Percentiles rank a stretch among this genome's conserved stretches.
Evolutionary conservation across 2,329 filamentous ascomycete species (phyloP).

Genomic region (Ophiosphaerella narmari): DNA sequence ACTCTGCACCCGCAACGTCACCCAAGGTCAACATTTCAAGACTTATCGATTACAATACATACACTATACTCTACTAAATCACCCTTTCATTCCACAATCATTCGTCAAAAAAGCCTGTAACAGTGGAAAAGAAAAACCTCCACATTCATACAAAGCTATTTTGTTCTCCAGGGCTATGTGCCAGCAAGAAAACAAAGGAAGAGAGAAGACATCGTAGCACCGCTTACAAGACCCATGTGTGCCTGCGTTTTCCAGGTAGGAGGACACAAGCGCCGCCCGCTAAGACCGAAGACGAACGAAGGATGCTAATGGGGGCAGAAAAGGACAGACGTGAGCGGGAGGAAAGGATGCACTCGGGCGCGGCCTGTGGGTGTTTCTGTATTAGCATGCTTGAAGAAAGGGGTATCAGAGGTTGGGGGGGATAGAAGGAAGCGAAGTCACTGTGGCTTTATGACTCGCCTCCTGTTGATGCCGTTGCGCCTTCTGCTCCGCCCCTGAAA

Average conservation of each 20-base stretch:
- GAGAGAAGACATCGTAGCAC: too few species aligned
- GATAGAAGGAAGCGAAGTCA: slow-evolving; percentile 8
- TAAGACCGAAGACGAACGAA: slow-evolving; percentile 29
- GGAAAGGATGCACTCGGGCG: slow-evolving; percentile 2
- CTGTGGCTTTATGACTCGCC: slow-evolving; percentile 41
- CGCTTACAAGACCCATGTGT: too few species aligned
- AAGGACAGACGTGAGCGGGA: slow-evolving; percentile 3
- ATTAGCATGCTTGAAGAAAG: slow-evolving; percentile 30
- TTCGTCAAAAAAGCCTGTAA: too few species aligned
- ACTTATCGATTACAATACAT: neutral
- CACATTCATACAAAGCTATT: too few species aligned
- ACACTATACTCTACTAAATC: neutral
- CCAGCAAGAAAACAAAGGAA: too few species aligned
- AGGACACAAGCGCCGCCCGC: slow-evolving; percentile 35
- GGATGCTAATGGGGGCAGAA: slow-evolving; percentile 13
- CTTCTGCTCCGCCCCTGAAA: slow-evolving; percentile 40
- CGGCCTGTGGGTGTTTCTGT: slow-evolving; percentile 10
- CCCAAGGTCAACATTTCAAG: too few species aligned
- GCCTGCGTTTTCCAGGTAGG: neutral
- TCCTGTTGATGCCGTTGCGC: slow-evolving; percentile 42
- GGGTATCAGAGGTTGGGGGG: slow-evolving; percentile 37
- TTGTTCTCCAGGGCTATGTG: too few species aligned
- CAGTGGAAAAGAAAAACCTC: too few species aligned
- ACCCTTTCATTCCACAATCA: too few species aligned
- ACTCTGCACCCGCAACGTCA: too few species aligned